phyloP scores from a whole-genome alignment of 2,329 filamentous ascomycete genomes.

The Fusarium kyushuense region DNA sequence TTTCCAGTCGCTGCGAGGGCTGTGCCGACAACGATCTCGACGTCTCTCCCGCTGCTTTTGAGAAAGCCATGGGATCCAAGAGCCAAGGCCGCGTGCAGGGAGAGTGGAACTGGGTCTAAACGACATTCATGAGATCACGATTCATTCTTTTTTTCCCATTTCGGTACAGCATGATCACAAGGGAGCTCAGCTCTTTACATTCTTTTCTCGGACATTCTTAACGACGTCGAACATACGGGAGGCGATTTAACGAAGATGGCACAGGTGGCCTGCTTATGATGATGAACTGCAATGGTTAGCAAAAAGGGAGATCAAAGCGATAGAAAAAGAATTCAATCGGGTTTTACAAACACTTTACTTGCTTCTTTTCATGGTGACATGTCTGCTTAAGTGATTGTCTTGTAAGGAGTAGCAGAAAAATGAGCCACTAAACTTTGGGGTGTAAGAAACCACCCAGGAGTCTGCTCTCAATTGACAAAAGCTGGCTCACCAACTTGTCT shows the following conservation, averaged over 20 bases:
- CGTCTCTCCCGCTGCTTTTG: slow-evolving; percentile 61
- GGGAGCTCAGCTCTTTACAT: background rate
- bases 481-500: too few species aligned
- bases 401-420: background rate
- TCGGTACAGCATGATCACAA: background rate
- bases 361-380: background rate
- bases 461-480: fast-evolving
- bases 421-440: too few species aligned
- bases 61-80: slow-evolving; percentile 55
- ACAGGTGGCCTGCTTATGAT: slow-evolving; percentile 23
- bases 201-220: slow-evolving; percentile 28
- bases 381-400: background rate
- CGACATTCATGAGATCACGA: slow-evolving; percentile 13
- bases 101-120: slow-evolving; percentile 12
- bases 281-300: slow-evolving; percentile 25
- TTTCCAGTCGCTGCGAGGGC: slow-evolving; percentile 62
- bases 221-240: slow-evolving; percentile 25
- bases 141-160: background rate
- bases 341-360: slow-evolving; percentile 3
- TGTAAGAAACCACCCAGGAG: background rate
- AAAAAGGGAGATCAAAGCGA: slow-evolving; percentile 4
- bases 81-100: slow-evolving; percentile 34
- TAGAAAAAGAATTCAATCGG: slow-evolving; percentile 9
- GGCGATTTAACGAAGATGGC: slow-evolving; percentile 13
- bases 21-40: slow-evolving; percentile 63